Base-by-base conservation (phyloP, 768 basidiomycete genomes). In the Mycena latifolia region DNA sequence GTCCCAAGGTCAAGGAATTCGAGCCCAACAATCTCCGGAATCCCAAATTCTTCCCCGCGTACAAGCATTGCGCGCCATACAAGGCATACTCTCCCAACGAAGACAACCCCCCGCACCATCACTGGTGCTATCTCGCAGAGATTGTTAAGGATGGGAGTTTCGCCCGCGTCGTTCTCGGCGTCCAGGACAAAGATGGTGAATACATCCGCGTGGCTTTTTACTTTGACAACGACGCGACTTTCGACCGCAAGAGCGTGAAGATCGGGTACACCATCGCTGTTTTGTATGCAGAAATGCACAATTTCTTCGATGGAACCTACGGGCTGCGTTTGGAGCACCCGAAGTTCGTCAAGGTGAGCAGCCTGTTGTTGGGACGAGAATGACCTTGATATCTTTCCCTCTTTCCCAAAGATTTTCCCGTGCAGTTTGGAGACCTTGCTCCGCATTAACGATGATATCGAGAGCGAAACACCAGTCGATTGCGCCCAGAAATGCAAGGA, bases 111-210 rank as follows among this genome's bases (percentile, higher is more conserved):
- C 63, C 67, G 5, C 24, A 1, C 15, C 69, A 54, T 22, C 66
- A 68, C 61, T 71, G 70, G 70, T 69, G 63, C 37, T 66, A 43
- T 47, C 48, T 71, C 1, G 70, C 55, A 5, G 58, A 71, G 51
- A 65, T 71, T 18, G 54, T 67, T 0, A 47, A 55, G 18, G 33
- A 50, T 22, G 31, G 14, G 28, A 35, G 28, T n/a, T 24, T 51
- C 3, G 33, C 63, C 22, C 66, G 50, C 41, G 54, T 45, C 22
- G 22, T 47, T 5, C 55, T 69, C 18, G 25, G 20, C 3, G 53
- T 65, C n/a, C n/a, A n/a, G n/a, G n/a, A n/a, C n/a, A n/a, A n/a
- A n/a, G n/a, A n/a, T n/a, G n/a, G n/a, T n/a, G n/a, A n/a, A n/a
- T n/a, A n/a, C n/a, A n/a, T n/a, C n/a, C n/a, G n/a, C n/a, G n/a